Percentiles rank a stretch among this genome's conserved stretches.
These are phyloP conservation scores for Liquidambar formosana DNA, from an alignment of 164 flowering plant species.

Conservation along the genomic window DNA sequence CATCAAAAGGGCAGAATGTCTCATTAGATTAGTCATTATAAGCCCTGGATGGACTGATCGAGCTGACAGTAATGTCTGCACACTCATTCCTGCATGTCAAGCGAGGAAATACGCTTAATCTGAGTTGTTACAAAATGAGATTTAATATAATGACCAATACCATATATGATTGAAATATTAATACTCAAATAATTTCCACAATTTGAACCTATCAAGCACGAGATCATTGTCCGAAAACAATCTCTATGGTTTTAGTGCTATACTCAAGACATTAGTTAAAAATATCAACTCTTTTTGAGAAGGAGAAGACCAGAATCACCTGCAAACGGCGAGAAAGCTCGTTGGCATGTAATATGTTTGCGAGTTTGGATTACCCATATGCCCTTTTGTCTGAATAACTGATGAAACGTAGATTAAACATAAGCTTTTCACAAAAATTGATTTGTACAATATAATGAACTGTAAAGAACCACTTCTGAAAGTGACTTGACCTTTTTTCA, in stretches of 20 bases:
- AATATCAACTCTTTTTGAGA: too few species aligned
- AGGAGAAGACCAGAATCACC: constrained; percentile 47
- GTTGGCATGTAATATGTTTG: constrained; percentile 84
- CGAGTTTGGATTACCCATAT: constrained; percentile 93
- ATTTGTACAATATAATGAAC: neutral
- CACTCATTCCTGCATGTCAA: constrained; percentile 70
- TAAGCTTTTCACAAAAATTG: neutral
- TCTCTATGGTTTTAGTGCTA: too few species aligned
- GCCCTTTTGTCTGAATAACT: constrained; percentile 89
- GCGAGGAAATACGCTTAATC: neutral
- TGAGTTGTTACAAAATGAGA: too few species aligned
- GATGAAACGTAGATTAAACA: neutral
- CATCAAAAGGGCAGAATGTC: constrained; percentile 56
- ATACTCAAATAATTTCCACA: too few species aligned
- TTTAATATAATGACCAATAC: too few species aligned
- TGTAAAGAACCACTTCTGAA: neutral
- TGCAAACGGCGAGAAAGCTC: constrained; percentile 81
- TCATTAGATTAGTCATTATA: constrained; percentile 80
- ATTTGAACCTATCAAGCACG: too few species aligned
- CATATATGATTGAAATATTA: too few species aligned
- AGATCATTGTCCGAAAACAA: too few species aligned
- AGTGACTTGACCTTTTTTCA: constrained; percentile 41
- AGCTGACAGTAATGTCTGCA: constrained; percentile 71
- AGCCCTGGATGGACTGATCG: constrained; percentile 96
- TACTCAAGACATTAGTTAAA: too few species aligned